A percentile compares a stretch with the other conserved stretches of the same genome.
These are phyloP conservation scores for Amauroascus verrucosus DNA, from an alignment of 2,329 filamentous ascomycete genomes.

Conservation along the genomic window DNA sequence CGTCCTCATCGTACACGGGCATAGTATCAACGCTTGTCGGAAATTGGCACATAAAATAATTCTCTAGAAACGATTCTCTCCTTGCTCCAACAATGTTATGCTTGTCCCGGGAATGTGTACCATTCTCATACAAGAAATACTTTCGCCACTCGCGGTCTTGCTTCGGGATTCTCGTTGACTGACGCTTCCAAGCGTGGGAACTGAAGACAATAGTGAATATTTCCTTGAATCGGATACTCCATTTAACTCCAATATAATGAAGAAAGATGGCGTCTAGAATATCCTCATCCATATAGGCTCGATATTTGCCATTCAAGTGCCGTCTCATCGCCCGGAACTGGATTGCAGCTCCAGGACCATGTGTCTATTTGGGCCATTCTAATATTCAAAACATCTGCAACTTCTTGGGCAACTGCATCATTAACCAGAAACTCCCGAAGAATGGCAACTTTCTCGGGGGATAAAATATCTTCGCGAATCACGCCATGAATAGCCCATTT, in stretches of 20 bases:
- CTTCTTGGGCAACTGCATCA: slow-evolving; percentile 42
- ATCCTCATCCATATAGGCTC: slow-evolving; percentile 51
- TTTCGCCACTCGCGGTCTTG: slow-evolving; percentile 35
- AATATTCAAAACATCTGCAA: slow-evolving; percentile 50
- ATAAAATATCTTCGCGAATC: slow-evolving; percentile 42
- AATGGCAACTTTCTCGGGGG: slow-evolving; percentile 42
- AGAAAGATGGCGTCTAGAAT: slow-evolving; percentile 47
- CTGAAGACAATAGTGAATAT: slow-evolving; percentile 31
- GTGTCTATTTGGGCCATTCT: slow-evolving; percentile 41
- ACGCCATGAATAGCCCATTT: slow-evolving; percentile 41
- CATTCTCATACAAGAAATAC: slow-evolving; percentile 34
- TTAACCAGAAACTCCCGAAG: slow-evolving; percentile 44
- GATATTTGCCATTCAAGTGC: slow-evolving; percentile 49
- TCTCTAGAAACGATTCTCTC: slow-evolving; percentile 30
- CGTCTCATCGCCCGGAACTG: slow-evolving; percentile 41
- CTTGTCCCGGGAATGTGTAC: slow-evolving; percentile 10
- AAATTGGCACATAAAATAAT: slow-evolving; percentile 50
- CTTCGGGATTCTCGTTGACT: slow-evolving; percentile 27
- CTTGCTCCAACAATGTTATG: slow-evolving; percentile 26
- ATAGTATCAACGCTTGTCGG: slow-evolving; percentile 33
- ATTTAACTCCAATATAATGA: slow-evolving; percentile 45
- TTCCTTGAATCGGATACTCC: slow-evolving; percentile 40
- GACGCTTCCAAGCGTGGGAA: slow-evolving; percentile 35
- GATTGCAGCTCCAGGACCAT: slow-evolving; percentile 43
- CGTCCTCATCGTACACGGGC: slow-evolving; percentile 33